These are phyloP conservation scores for Dendrothele bispora DNA, from an alignment of 768 basidiomycete genomes.

Conservation along the genomic window DNA sequence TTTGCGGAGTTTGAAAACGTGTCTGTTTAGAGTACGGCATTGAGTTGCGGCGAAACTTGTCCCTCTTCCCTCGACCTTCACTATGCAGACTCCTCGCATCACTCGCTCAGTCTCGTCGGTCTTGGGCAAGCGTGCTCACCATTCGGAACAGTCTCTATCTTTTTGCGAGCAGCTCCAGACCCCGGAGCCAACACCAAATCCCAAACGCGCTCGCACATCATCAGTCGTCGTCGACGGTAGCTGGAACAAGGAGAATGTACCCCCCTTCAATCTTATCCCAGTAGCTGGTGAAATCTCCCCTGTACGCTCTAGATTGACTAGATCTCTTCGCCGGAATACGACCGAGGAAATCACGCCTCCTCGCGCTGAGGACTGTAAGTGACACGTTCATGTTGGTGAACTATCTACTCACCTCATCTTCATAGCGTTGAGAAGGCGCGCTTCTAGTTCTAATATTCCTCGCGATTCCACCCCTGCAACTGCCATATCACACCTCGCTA, in stretches of 20 bases:
- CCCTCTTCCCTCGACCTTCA: conserved; percentile 10
- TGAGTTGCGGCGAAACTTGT: no score
- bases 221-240: conserved; percentile 47
- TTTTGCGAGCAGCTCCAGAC: conserved; percentile 44
- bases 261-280: conserved; percentile 50
- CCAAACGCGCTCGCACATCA: conserved; percentile 62
- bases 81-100: conserved; percentile 42
- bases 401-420: conserved; percentile 6
- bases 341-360: conserved; percentile 38
- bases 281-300: conserved; percentile 34
- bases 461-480: conserved; percentile 46
- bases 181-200: conserved; percentile 62
- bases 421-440: conserved; percentile 44
- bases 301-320: conserved; percentile 34
- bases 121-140: conserved; percentile 51
- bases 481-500: conserved; percentile 39
- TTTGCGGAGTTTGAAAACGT: conserved; percentile 37
- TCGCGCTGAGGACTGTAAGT: conserved; percentile 46
- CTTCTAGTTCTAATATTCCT: conserved; percentile 45
- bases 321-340: conserved; percentile 35
- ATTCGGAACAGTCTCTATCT: conserved; percentile 24
- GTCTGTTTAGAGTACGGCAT: conserved; percentile 17
- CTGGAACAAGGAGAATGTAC: conserved; percentile 77
- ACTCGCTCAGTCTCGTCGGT: conserved; percentile 51
- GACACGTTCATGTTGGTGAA: conserved; percentile 9